A percentile compares a stretch with the other conserved stretches of the same genome.
Conservation (phyloP, 768 basidiomycete genomes). For the Lentinula guzmanii region DNA sequence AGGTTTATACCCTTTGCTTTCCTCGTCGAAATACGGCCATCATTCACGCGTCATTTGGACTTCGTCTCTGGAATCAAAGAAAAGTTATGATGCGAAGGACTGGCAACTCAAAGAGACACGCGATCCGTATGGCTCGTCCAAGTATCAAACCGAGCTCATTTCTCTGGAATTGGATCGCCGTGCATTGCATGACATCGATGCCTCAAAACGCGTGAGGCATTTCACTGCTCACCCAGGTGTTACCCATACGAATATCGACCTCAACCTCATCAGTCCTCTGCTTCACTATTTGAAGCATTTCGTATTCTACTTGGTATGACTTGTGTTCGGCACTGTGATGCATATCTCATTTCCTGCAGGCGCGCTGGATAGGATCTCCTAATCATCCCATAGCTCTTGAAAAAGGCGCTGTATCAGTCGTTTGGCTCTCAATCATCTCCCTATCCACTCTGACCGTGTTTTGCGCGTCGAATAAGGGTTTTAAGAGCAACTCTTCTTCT, state of each 20-base stretch:
- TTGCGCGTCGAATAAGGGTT: background rate
- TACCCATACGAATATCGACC: conserved; percentile 56
- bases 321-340: background rate
- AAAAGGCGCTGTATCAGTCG: conserved; percentile 63
- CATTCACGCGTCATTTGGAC: conserved; percentile 72
- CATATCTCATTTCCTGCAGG: conserved; percentile 34
- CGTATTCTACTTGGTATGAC: conserved; percentile 59
- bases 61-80: conserved; percentile 60
- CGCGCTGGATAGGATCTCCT: conserved; percentile 59
- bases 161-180: conserved; percentile 45
- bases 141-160: conserved; percentile 75
- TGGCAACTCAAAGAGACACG: conserved; percentile 62
- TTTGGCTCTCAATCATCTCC: conserved; percentile 62
- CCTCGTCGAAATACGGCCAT: conserved; percentile 31
- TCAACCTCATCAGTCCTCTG: conserved; percentile 37
- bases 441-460: conserved; percentile 39
- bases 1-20: conserved; percentile 44
- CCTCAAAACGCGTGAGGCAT: conserved; percentile 39
- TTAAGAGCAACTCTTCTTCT: conserved; percentile 8
- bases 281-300: conserved; percentile 42
- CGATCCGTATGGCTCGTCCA: conserved; percentile 64
- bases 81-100: conserved; percentile 55
- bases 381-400: conserved; percentile 57
- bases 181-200: conserved; percentile 21
- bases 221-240: conserved; percentile 67